Evolutionary conservation across 148 eudicot species (phyloP).

Genomic region (Silene conica): DNA sequence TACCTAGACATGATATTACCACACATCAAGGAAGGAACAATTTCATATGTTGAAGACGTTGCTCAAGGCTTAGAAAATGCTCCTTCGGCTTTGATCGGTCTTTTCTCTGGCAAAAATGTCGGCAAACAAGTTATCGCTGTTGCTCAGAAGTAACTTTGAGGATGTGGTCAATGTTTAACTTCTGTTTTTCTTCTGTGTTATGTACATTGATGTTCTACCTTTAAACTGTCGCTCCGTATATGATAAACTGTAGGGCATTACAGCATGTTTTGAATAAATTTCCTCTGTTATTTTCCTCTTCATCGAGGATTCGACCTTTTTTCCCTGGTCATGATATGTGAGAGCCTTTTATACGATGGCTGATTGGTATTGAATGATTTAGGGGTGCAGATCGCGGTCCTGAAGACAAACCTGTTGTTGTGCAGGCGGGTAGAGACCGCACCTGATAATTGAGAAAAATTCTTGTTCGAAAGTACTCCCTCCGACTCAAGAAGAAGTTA

Average conservation of each 20-base stretch:
- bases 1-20: constrained; percentile 46
- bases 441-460: too few species aligned
- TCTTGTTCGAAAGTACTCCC: too few species aligned
- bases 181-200: too few species aligned
- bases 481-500: too few species aligned
- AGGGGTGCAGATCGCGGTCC: too few species aligned
- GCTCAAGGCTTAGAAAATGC: constrained; percentile 58
- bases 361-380: too few species aligned
- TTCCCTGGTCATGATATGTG: too few species aligned
- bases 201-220: background rate
- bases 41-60: constrained; percentile 62
- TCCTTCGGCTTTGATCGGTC: constrained; percentile 61
- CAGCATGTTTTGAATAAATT: background rate
- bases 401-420: too few species aligned
- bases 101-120: constrained; percentile 63
- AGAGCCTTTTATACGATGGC: too few species aligned
- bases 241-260: background rate
- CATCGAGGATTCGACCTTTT: too few species aligned
- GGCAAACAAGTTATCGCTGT: constrained; percentile 58
- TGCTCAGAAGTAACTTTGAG: background rate
- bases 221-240: background rate
- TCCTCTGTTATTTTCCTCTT: background rate
- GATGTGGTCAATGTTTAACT: too few species aligned
- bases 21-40: constrained; percentile 53
- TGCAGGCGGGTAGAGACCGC: too few species aligned